Evolutionary conservation across 208 protist species (phyloP).

Genomic region (Leishmania tarentolae): DNA sequence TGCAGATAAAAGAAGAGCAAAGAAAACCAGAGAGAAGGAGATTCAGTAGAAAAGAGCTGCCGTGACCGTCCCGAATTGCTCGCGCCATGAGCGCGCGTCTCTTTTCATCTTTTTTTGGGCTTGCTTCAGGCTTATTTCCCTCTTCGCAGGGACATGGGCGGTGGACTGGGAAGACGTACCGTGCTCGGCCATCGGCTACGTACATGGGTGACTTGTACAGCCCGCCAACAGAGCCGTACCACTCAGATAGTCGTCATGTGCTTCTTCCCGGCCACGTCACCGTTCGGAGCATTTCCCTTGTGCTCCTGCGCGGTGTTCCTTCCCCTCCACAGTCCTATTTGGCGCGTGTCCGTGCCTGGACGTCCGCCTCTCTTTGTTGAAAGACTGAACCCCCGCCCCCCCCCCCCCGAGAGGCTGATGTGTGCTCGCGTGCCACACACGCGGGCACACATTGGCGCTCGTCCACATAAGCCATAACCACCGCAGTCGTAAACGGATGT

Average conservation of each 20-base stretch:
- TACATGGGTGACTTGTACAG: not conserved
- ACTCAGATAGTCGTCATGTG: not conserved
- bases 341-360: not conserved
- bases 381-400: not conserved
- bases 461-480: not conserved
- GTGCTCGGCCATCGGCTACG: not conserved
- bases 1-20: slow-evolving; percentile 5
- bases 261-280: not conserved
- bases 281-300: not conserved
- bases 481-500: not conserved
- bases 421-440: not conserved
- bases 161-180: not conserved
- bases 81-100: no score
- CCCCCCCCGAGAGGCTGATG: not conserved
- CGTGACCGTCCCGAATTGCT: slow-evolving; percentile 3
- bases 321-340: not conserved
- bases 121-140: not conserved
- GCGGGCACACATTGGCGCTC: not conserved
- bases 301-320: not conserved
- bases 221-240: not conserved
- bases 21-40: not conserved
- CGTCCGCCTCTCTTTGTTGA: not conserved
- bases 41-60: not conserved
- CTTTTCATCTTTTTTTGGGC: no score
- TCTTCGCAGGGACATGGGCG: not conserved